Base-by-base conservation (phyloP, 2,329 filamentous ascomycete genomes). In the Aspergillus fumigatiaffinis region DNA sequence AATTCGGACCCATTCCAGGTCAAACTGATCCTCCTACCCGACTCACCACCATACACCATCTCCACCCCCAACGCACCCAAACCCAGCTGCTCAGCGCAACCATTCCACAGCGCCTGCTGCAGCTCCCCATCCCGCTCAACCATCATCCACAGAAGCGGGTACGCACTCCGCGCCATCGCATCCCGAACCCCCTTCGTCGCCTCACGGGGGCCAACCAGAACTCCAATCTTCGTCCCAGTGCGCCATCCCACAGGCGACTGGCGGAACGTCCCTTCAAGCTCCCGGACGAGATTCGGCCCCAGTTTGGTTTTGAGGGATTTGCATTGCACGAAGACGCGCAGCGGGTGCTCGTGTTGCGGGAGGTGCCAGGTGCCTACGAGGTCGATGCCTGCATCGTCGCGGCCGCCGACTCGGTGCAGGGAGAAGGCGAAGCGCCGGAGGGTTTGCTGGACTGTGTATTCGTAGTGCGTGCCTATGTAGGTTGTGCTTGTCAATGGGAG, bases 161-260 rank as follows among this genome's bases (percentile, higher is more conserved):
- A 86, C 41, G 77, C 73, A 68, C 88, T 89, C 57, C 84, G 77
- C 4, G 82, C 81, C 63, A 97, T 68, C 25, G 90, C 86, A 50
- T 91, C 86, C 56, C 90, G 78, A 3, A 95, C 86, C 1, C 92
- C 93, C 67, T 85, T 89, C 0, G 92, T 96, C 32, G 91, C 89
- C 53, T 85, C 80, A 59, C 82, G 80, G 61, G 87, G 85, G 3
- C 85, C 83, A 25, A 89, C 87, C 54, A 97, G 74, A 17, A 96
- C 68, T 0, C 86, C 92, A 35, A 96, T 71, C 5, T 89, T 85
- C 14, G 82, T 80, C 1, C 78, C 71, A 0, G 82, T 84, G 53
- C 85, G 80, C 89, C 90, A 96, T 0, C 87, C 88, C 0, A 82
- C 76, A 1, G 91, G 92, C 6, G 90, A 89, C 12, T 86, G 87